Base-by-base conservation (phyloP, 2,329 filamentous ascomycete species). In the Ceratocystis alfenasii region DNA sequence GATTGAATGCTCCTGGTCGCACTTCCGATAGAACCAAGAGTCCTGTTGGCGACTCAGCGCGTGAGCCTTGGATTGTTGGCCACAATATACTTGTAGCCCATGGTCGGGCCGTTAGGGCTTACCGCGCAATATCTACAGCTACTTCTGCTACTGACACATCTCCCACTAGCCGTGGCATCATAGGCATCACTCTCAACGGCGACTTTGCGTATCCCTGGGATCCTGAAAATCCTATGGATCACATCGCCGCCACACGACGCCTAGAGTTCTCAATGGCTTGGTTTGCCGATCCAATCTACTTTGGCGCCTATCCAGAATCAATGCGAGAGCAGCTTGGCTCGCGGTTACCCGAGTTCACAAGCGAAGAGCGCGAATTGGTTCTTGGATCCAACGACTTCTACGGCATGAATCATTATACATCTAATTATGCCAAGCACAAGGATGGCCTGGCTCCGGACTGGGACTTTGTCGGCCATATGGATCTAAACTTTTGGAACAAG, bases 401-500 rank as follows among this genome's bases (percentile, higher is more conserved):
- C 75, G 90, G 89, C 74, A 93, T 93, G 89, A 95, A 95, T 79
- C 88, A 91, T 80, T 95, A 95, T 79, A 92, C 89, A 63, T 87
- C 89, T 72, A 89, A 94, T 80, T 95, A 89, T 77, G 86, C 95
- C 77, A 86, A 85, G 74, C 86, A 92, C 76, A 83, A 84, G 72
- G 80, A 82, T 6, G 81, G 80, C 5, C 77, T 80, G 61, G 77
- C 88, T 0, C 79, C 82, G 1, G 77, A 78, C 3, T 80, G 87
- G 63, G 90, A 95, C 76, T 85, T 84, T 75, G 77, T 84, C 12
- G 90, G 90, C 64, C 88, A 95, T 74, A 77, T 95, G 45, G 88
- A 94, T 71, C 81, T 85, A 1, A 80, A 87, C 50, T 83, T 88
- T 70, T 80, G 84, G 73, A 87, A 86, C 79, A 89, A 91, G 76